A percentile compares a stretch with the other conserved stretches of the same genome.
Conservation (phyloP, 306 rosid genomes). For the Lathyrus sativus region DNA sequence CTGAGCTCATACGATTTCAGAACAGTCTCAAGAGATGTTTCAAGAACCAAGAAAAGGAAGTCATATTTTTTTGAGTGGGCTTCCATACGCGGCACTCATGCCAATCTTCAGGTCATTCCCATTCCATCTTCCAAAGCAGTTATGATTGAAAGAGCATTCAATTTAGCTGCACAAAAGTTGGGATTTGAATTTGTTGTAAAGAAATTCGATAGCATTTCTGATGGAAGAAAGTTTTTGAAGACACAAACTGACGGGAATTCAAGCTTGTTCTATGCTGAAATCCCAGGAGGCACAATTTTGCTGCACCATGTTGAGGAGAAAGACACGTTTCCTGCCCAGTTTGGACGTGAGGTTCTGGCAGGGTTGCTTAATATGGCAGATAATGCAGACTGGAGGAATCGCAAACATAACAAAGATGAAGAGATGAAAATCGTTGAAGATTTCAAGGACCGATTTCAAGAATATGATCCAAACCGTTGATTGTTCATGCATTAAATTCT, state of each 20-base stretch:
- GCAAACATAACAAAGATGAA: slow-evolving; percentile 70
- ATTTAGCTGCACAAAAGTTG: slow-evolving; percentile 82
- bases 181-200: slow-evolving; percentile 64
- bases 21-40: slow-evolving; percentile 63
- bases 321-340: slow-evolving; percentile 80
- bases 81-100: slow-evolving; percentile 75
- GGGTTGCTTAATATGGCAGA: slow-evolving; percentile 92
- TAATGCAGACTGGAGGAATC: slow-evolving; percentile 88
- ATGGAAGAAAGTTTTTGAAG: slow-evolving; percentile 74
- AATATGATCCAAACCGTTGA: slow-evolving; percentile 80
- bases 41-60: slow-evolving; percentile 73
- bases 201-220: slow-evolving; percentile 59
- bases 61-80: slow-evolving; percentile 92
- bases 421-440: slow-evolving; percentile 69
- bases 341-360: slow-evolving; percentile 97
- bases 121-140: slow-evolving; percentile 74
- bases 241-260: slow-evolving; percentile 59
- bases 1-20: slow-evolving; percentile 65
- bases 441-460: slow-evolving; percentile 72
- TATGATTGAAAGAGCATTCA: slow-evolving; percentile 67
- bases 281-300: slow-evolving; percentile 68
- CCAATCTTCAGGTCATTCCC: slow-evolving; percentile 95
- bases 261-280: slow-evolving; percentile 83
- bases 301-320: slow-evolving; percentile 70
- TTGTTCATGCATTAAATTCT: slow-evolving; percentile 23